Evolutionary conservation across 176 grass and related monocot genomes (phyloP).

Genomic region (Triticum urartu): DNA sequence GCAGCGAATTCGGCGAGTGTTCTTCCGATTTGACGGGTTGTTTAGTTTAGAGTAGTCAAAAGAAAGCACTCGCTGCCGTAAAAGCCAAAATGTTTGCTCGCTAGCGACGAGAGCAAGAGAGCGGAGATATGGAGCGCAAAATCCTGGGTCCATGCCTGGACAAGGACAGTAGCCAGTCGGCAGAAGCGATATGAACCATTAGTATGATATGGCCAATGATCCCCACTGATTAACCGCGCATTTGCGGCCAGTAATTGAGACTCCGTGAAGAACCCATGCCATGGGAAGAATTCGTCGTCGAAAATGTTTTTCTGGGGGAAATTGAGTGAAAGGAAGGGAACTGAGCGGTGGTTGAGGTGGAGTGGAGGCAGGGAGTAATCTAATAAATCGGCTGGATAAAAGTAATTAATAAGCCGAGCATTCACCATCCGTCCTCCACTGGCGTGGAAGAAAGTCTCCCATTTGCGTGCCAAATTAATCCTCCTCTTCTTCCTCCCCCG

Average conservation of each 20-base stretch:
- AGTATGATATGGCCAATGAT: not conserved
- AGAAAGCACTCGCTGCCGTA: not conserved
- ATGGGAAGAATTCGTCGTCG: not conserved
- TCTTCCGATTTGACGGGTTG: not conserved
- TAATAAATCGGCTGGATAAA: not conserved
- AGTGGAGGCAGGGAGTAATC: conserved; percentile 24
- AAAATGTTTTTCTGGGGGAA: not conserved
- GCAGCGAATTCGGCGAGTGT: conserved; percentile 11
- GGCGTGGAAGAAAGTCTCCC: conserved; percentile 60
- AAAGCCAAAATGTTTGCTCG: conserved; percentile 20
- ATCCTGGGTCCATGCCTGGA: conserved; percentile 3
- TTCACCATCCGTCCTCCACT: conserved; percentile 31
- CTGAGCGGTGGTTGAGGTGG: not conserved
- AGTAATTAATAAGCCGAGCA: conserved; percentile 4
- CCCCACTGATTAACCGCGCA: not conserved
- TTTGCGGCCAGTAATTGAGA: no score
- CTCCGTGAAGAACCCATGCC: no score
- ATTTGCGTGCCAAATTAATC: conserved; percentile 64
- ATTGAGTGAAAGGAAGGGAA: not conserved
- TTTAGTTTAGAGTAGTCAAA: conserved; percentile 5
- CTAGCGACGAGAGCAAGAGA: conserved; percentile 18
- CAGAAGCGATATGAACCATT: not conserved
- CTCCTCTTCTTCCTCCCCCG: conserved; percentile 14
- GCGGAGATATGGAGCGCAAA: not conserved
- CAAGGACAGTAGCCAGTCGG: conserved; percentile 10